Base-by-base conservation (phyloP, 108 stramenopile species). In the Skeletonema marinoi region DNA sequence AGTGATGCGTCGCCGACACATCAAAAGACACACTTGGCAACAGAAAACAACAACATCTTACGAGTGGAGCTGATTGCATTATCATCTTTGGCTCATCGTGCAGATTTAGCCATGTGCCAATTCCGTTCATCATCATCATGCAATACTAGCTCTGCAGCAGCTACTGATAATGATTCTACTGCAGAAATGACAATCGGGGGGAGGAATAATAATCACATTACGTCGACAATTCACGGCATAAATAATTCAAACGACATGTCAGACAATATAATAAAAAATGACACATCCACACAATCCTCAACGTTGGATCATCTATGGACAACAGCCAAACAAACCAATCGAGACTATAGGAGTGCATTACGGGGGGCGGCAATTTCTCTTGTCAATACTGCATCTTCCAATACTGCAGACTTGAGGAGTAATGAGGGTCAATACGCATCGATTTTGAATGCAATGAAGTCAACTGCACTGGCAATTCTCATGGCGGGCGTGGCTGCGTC, bases 31-130 rank as follows among this genome's bases (percentile, higher is more conserved):
- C 5, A 11, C 5, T 11, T 6, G 39, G 39, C 39, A 38, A 41
- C 63, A 54, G 51, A 32, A 3, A 65, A 54, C 42, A 46, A n/a
- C 16, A 46, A 16, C 16, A 46, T 46, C 14, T 3, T 16, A n/a
- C 44, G 44, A 46, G 65, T 65, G 36, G 81, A 82, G 31, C 78
- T 80, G 32, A 33, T 70, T 32, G 74, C 82, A 10, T 39, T 83
- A 16, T 75, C 83, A 29, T 11, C 25, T 4, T 17, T 61, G 41
- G 80, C 83, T 8, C 59, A 62, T 12, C 78, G 75, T 32, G 78
- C 83, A 11, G 83, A 84, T 72, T 31, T 77, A 12, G 68, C 83
- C 25, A 80, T 84, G 83, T 77, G 78, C 39, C 74, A 75, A 48
- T 84, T 84, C 60, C 79, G 83, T 56, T 80, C 67, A 7, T 67